phyloP scores from a whole-genome alignment of 2,329 filamentous ascomycete genomes.

The Aureobasidium sp. region DNA sequence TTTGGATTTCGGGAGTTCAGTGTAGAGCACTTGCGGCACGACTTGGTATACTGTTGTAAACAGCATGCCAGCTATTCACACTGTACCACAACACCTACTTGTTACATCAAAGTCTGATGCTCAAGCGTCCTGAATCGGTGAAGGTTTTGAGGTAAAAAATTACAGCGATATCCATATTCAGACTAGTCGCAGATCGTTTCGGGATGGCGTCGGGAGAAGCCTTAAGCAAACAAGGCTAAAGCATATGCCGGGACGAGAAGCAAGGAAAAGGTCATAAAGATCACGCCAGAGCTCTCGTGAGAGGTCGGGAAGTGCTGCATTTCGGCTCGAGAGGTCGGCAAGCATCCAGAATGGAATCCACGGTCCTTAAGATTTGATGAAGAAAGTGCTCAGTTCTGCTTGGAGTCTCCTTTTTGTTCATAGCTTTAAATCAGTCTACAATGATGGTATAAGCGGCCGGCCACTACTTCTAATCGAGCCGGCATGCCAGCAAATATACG shows the following conservation, averaged over 20 bases:
- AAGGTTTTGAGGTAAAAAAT: background rate
- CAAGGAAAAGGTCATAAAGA: background rate
- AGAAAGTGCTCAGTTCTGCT: background rate
- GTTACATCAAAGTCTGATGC: background rate
- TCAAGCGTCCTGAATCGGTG: background rate
- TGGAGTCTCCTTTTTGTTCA: background rate
- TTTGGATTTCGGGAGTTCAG: background rate
- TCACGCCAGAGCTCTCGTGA: constrained; percentile 7
- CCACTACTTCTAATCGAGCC: background rate
- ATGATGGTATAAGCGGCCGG: background rate
- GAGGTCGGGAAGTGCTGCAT: background rate
- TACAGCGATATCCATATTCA: background rate
- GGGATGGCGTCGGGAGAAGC: background rate
- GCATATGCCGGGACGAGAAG: background rate
- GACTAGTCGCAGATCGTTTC: background rate
- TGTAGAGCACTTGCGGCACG: background rate
- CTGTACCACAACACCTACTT: background rate
- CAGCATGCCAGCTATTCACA: background rate
- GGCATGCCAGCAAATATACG: background rate
- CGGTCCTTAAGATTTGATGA: background rate
- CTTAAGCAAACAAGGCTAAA: background rate
- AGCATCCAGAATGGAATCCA: background rate
- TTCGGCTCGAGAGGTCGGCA: background rate
- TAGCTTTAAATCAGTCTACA: background rate
- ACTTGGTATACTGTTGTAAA: background rate